Evolutionary conservation across 169 alveolate species (phyloP).

Genomic region (Plasmodium knowlesi): DNA sequence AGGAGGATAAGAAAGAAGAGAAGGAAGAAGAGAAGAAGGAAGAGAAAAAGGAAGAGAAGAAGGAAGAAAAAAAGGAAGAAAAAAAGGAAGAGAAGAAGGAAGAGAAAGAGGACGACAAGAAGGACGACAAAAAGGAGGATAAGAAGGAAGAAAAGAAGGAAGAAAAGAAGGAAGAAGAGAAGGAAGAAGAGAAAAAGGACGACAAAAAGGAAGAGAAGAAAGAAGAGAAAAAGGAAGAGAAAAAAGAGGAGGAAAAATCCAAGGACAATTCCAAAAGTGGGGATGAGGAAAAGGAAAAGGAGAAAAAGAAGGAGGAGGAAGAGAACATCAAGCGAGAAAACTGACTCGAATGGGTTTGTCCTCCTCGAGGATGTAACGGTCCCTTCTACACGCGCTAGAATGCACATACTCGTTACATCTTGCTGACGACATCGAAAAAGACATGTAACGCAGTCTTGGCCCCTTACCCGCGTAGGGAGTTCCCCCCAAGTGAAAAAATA

Average conservation of each 20-base stretch:
- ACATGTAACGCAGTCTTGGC: neutral
- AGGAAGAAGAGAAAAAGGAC: constrained; percentile 18
- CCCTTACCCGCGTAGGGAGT: neutral
- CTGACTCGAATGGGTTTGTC: neutral
- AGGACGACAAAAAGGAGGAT: constrained; percentile 70
- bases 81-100: constrained; percentile 57
- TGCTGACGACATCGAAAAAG: neutral
- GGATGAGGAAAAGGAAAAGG: constrained; percentile 2
- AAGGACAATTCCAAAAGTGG: neutral
- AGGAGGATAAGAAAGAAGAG: constrained; percentile 34
- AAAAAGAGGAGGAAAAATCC: neutral
- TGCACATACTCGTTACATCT: neutral
- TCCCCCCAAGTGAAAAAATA: neutral
- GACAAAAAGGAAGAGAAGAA: constrained; percentile 41
- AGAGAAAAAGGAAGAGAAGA: constrained; percentile 11
- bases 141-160: constrained; percentile 67
- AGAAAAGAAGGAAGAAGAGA: constrained; percentile 77
- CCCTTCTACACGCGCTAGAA: neutral
- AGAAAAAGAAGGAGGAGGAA: constrained; percentile 24
- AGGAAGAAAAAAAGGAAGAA: neutral
- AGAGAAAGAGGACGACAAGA: constrained; percentile 37
- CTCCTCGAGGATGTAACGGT: neutral
- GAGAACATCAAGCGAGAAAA: constrained; percentile 18
- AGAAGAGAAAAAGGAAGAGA: constrained; percentile 21
- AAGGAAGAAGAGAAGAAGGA: constrained; percentile 50